Base-by-base conservation (phyloP, 164 flowering plant genomes). In the Warburgia ugandensis region DNA sequence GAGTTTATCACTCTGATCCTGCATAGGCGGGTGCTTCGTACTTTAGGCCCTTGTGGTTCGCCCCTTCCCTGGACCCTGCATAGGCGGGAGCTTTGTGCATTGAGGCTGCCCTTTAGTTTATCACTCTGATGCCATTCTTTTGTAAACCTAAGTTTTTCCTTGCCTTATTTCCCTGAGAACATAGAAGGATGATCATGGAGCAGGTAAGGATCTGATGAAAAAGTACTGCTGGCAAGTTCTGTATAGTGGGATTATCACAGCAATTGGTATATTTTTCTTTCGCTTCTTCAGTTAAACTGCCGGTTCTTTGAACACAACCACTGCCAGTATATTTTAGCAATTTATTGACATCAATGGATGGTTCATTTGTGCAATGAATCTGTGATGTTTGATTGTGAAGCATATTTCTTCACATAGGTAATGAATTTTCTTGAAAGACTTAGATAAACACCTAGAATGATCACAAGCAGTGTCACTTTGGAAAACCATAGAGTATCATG, bases 151-250 rank as follows among this genome's bases (percentile, higher is more conserved):
- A n/a, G n/a, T n/a, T n/a, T n/a, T n/a, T n/a, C n/a, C n/a, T n/a
- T n/a, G n/a, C n/a, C n/a, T n/a, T 8, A 0, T 29, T 28, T 44
- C 12, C 12, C 3, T 56, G 53, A 49, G 33, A 66, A 32, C 47
- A 41, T 68, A 80, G 92, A 77, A 69, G 51, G 62, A 65, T 40
- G 79, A 73, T 38, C 84, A 80, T 62, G 85, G 77, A 29, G 74
- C 74, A 44, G 79, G 73, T 30, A 84, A 88, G 70, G 95, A 92
- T 59, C 38, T 69, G 10, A 62, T 88, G 84, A 92, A 82, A 68
- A 88, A 84, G 70, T 91, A 79, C 59, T 91, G 80, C 3, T 88
- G 89, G 26, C 96, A 92, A 77, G 99, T 88, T 66, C 49, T 92
- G 36, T 88, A 58, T 59, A 92, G 99, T 74, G 99, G 99, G 32